Percentiles rank a stretch among this genome's conserved stretches.
phyloP scores from a whole-genome alignment of 345 rosid genomes.

The Lepidium didymum region DNA sequence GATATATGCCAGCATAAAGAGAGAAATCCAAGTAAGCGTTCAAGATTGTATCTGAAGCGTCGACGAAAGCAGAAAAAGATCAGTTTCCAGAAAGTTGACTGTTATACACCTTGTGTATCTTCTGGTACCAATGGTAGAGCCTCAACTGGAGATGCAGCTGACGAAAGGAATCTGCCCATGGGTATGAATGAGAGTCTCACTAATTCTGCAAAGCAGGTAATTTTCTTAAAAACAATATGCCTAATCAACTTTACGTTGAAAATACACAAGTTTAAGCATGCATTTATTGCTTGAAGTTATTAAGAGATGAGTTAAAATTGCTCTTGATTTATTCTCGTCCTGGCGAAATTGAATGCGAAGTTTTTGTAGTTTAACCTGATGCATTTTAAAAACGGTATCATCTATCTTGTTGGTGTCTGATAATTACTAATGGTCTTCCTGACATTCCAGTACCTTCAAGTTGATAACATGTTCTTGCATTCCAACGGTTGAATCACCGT shows the following conservation, averaged over 20 bases:
- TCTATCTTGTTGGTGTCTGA: conserved; percentile 2
- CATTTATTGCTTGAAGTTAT: not conserved
- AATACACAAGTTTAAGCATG: not conserved
- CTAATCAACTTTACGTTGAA: not conserved
- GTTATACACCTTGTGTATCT: conserved; percentile 9
- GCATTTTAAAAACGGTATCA: not conserved
- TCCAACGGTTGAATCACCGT: conserved; percentile 30
- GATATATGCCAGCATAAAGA: conserved; percentile 4
- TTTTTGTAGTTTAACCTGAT: not conserved
- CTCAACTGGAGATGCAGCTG: conserved; percentile 1
- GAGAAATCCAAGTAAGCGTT: conserved; percentile 13
- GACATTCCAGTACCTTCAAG: conserved; percentile 27
- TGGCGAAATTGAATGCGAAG: not conserved
- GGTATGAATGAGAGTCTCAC: not conserved
- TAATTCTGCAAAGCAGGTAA: conserved; percentile 14
- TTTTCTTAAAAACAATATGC: not conserved
- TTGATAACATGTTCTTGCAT: conserved; percentile 37
- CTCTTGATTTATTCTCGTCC: not conserved
- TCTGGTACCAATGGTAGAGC: conserved; percentile 4
- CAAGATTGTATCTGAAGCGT: conserved; percentile 28
- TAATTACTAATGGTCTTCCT: not conserved
- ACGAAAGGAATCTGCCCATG: not conserved
- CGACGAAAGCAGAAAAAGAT: conserved; percentile 13
- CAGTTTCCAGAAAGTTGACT: not conserved
- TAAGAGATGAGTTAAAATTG: not conserved